Conservation (phyloP, 306 rosid species). For the Cucumis sativus region DNA sequence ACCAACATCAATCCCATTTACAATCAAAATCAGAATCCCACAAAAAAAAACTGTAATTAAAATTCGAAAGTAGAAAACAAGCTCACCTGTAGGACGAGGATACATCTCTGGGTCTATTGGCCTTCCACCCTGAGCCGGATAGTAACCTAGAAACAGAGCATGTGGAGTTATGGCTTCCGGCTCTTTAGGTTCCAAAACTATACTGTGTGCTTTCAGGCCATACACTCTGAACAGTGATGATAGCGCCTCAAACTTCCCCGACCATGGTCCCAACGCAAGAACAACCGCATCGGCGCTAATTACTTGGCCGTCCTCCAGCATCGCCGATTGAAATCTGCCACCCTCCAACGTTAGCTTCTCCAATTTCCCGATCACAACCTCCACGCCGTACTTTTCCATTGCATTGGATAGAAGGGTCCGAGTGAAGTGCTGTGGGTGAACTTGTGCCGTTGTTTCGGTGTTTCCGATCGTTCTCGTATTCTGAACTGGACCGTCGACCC, state of each 20-base stretch:
- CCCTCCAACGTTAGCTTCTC: conserved; percentile 32
- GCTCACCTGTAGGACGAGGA: conserved; percentile 85
- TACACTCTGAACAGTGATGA: conserved; percentile 47
- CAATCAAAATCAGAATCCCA: background rate
- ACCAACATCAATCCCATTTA: background rate
- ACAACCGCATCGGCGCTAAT: conserved; percentile 61
- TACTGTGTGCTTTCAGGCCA: conserved; percentile 67
- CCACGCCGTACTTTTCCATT: conserved; percentile 41
- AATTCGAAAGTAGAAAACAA: background rate
- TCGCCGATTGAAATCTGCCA: conserved; percentile 36
- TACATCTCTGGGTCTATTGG: conserved; percentile 75
- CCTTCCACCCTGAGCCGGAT: conserved; percentile 22
- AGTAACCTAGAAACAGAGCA: conserved; percentile 57
- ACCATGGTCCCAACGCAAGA: conserved; percentile 83
- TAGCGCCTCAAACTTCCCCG: conserved; percentile 40
- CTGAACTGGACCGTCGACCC: conserved; percentile 58
- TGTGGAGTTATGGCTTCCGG: conserved; percentile 47
- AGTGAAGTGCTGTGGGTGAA: conserved; percentile 67
- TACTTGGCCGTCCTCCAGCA: conserved; percentile 46
- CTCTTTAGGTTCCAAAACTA: conserved; percentile 63
- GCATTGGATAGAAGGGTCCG: conserved; percentile 46
- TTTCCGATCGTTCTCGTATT: conserved; percentile 44
- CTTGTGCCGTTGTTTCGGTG: conserved; percentile 65
- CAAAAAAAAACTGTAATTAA: background rate
- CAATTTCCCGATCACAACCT: conserved; percentile 61